phyloP scores from a whole-genome alignment of 768 basidiomycete species.

The Lactarius tabidus region DNA sequence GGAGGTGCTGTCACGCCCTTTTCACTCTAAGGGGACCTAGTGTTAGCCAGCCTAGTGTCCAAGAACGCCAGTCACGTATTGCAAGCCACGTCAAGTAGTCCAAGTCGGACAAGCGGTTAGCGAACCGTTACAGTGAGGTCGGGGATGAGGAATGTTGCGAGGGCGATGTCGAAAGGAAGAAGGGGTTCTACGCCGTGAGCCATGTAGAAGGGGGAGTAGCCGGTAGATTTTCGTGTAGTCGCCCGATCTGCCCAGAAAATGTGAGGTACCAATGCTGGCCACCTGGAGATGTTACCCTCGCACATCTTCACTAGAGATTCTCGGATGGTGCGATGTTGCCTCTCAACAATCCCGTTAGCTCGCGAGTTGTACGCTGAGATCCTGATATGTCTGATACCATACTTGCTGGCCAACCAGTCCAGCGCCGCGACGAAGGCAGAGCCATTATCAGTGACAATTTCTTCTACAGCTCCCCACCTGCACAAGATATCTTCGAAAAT shows the following conservation, averaged over 20 bases:
- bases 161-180: slow-evolving; percentile 33
- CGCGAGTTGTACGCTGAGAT: slow-evolving; percentile 38
- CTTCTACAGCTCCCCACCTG: too few relatives aligned
- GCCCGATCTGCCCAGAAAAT: slow-evolving; percentile 31
- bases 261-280: slow-evolving; percentile 28
- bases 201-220: slow-evolving; percentile 29
- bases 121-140: too few relatives aligned
- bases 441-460: not conserved
- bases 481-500: too few relatives aligned
- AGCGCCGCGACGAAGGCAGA: not conserved
- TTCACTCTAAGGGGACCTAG: too few relatives aligned
- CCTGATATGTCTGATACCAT: slow-evolving; percentile 29
- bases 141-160: slow-evolving; percentile 33
- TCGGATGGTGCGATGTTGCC: slow-evolving; percentile 37
- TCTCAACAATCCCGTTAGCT: too few relatives aligned
- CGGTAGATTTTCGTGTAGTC: slow-evolving; percentile 26
- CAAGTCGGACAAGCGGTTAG: too few relatives aligned
- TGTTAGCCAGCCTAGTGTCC: too few relatives aligned
- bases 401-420: not conserved
- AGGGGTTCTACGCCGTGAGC: slow-evolving; percentile 32
- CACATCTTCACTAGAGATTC: slow-evolving; percentile 34
- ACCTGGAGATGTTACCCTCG: slow-evolving; percentile 21
- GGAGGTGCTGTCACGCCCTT: too few relatives aligned
- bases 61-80: too few relatives aligned
- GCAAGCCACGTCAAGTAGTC: too few relatives aligned